Base-by-base conservation (phyloP, 176 grass and related monocot species). In the Rhynchospora breviuscula region DNA sequence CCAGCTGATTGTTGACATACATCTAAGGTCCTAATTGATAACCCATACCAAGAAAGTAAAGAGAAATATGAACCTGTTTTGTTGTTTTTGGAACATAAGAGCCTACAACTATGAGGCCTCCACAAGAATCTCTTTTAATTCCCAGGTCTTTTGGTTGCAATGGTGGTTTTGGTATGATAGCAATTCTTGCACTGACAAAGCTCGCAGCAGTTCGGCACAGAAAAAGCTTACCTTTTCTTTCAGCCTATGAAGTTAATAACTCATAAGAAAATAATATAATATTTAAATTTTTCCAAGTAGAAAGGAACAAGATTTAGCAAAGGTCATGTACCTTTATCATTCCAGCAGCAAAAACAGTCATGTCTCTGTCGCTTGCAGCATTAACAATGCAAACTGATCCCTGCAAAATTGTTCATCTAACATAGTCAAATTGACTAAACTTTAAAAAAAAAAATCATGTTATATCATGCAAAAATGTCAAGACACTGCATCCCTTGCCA, bases 31-130 rank as follows among this genome's bases (percentile, higher is more conserved):
- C 47, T 5, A 54, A 53, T 6, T 76, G 72, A 54, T 54, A 53
- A 26, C 22, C 12, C 52, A 76, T 54, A 56, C 22, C 22, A 53
- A 22, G 21, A 54, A 54, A 44, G 48, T 70, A 14, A 23, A 78
- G 58, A 57, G 58, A 79, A 82, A 6, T 33, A 60, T 65, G 67
- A n/a, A 94, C 92, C 92, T 98, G 92, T 81, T 98, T 98, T 60
- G 95, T 98, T 77, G 95, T 98, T 91, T 98, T 98, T 60, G 95
- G 95, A 71, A 98, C 95, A 87, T 98, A 94, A 33, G 95, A 98
- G 81, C 95, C 95, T 51, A 98, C 95, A 87, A 98, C 82, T 85
- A 94, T 94, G 66, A 98, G 95, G 74, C 95, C 95, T 85, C 95
- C 95, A 86, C 74, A 85, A 89, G 79, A 94, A 75, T 57, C 54